Base-by-base conservation (phyloP, 257 asterid species). In the Salvia rosmarinus region DNA sequence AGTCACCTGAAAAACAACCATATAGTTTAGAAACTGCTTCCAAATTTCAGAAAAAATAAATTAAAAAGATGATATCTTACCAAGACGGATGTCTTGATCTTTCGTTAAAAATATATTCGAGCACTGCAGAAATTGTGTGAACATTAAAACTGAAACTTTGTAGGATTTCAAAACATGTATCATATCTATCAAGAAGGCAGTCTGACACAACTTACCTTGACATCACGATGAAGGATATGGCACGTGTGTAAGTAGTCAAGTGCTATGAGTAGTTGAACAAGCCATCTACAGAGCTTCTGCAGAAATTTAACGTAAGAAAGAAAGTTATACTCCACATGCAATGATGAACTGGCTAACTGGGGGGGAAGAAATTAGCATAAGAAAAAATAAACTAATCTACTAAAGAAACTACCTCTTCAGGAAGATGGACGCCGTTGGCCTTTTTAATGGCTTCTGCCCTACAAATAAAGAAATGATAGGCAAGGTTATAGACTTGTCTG, bases 141-240 rank as follows among this genome's bases (percentile, higher is more conserved):
- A 64, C 66, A 47, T 47, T 59, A 72, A 23, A 49, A 66, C 61
- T 44, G 54, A 42, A 69, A 46, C 12, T 25, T 62, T 35, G 42
- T 19, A 58, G 73, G 35, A 47, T 23, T 69, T 34, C 50, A 39
- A 25, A 37, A 51, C 70, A 25, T 61, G 44, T 28, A 21, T 59
- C 1, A 55, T 51, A 39, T 44, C 65, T 49, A 66, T 37, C 44
- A 57, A 40, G 63, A 39, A 14, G 69, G 78, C 75, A 57, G 64
- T 37, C 40, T 63, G 64, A 73, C 58, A 70, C 61, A 57, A 67
- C 79, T 49, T 73, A 90, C 98, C 91, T 92, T 90, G 83, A 92
- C 95, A 83, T 90, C 98, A 21, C 98, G 92, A 80, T 92, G 98
- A 82, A 92, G 97, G 77, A 92, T 90, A 78, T 90, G 95, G 70